Conservation (phyloP, 306 rosid species). For the Prunus mira region DNA sequence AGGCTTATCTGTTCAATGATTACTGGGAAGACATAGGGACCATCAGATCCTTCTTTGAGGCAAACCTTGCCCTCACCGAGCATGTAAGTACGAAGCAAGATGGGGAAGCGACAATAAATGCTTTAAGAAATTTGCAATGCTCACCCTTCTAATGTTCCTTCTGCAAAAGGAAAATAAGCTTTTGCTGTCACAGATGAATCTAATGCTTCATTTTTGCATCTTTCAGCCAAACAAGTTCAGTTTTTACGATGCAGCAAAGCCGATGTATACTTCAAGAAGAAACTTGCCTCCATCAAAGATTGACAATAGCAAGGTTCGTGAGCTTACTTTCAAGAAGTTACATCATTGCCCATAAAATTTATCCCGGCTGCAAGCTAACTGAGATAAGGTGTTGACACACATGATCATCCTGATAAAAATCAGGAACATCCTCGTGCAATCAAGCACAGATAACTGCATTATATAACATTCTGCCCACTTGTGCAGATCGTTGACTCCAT, state of each 20-base stretch:
- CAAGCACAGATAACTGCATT: background rate
- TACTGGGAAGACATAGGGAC: slow-evolving; percentile 99
- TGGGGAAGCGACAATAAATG: background rate
- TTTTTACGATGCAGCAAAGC: slow-evolving; percentile 80
- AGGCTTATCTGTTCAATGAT: slow-evolving; percentile 97
- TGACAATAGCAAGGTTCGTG: slow-evolving; percentile 71
- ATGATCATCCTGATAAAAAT: too few relatives aligned
- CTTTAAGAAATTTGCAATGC: background rate
- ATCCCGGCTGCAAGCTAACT: too few relatives aligned
- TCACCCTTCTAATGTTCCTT: too few relatives aligned
- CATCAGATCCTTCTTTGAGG: slow-evolving; percentile 90
- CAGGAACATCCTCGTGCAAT: background rate
- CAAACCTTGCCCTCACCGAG: slow-evolving; percentile 89
- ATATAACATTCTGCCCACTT: slow-evolving; percentile 14
- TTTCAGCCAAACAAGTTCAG: slow-evolving; percentile 65
- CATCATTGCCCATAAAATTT: too few relatives aligned
- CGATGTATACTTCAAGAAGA: slow-evolving; percentile 91
- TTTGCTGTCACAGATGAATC: background rate
- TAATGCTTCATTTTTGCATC: background rate
- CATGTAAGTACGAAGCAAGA: slow-evolving; percentile 51
- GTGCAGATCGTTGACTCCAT: slow-evolving; percentile 87
- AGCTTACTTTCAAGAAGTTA: too few relatives aligned
- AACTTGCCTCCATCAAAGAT: slow-evolving; percentile 91
- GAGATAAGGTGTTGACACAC: too few relatives aligned
- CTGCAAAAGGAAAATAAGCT: background rate